These are phyloP conservation scores for Pythium oligandrum DNA, from an alignment of 352 stramenopile genomes.

Conservation along the genomic window DNA sequence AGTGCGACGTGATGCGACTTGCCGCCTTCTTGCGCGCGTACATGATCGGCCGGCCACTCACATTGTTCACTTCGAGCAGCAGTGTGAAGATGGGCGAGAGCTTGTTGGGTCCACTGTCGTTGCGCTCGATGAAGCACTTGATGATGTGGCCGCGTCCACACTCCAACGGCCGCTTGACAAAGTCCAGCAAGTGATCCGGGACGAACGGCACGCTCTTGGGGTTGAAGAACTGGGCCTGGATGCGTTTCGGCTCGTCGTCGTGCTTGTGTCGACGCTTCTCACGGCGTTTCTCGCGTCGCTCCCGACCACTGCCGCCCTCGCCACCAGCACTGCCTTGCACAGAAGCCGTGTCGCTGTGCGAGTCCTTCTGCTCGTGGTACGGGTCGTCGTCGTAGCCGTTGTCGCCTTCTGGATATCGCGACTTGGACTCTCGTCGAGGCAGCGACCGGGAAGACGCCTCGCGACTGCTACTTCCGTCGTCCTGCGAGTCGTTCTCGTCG, in stretches of 20 bases:
- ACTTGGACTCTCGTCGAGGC: conserved; percentile 8
- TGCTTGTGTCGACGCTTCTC: conserved; percentile 53
- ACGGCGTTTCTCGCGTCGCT: conserved; percentile 44
- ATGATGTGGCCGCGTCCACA: conserved; percentile 73
- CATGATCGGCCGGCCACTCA: conserved; percentile 77
- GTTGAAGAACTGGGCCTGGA: conserved; percentile 78
- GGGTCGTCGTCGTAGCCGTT: conserved; percentile 7
- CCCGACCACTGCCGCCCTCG: conserved; percentile 18
- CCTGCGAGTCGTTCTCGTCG: neutral
- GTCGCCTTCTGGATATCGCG: conserved; percentile 21
- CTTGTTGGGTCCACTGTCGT: conserved; percentile 71
- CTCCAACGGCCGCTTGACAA: conserved; percentile 73
- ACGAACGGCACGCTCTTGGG: conserved; percentile 79
- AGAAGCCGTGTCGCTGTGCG: too few relatives aligned
- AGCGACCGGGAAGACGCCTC: neutral
- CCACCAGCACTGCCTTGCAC: conserved; percentile 4
- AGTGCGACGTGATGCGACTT: conserved; percentile 78
- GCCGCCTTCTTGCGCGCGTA: conserved; percentile 77
- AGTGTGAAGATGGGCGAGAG: conserved; percentile 81
- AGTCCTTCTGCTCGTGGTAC: conserved; percentile 2
- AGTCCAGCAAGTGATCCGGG: conserved; percentile 75
- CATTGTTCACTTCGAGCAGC: conserved; percentile 81
- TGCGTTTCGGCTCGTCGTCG: conserved; percentile 63
- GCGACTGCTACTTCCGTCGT: neutral
- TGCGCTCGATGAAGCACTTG: conserved; percentile 89